Evolutionary conservation across 495 filamentous ascomycete genomes (phyloP).

Genomic region (Neurospora tetrasperma): DNA sequence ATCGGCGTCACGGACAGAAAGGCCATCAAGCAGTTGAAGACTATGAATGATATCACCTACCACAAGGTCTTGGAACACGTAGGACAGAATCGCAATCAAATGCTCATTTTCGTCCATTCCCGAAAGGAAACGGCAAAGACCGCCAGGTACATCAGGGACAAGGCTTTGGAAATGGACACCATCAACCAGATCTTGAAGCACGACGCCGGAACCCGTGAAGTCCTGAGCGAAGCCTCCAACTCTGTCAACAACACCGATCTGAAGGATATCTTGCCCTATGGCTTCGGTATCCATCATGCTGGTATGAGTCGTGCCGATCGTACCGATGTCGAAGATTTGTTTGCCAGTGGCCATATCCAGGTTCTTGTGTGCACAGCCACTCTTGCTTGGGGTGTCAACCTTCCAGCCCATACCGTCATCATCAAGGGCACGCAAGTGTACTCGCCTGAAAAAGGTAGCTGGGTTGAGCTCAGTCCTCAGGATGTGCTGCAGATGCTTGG

Average conservation of each 20-base stretch:
- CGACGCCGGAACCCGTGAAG: constrained; percentile 85
- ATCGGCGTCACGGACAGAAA: constrained; percentile 97
- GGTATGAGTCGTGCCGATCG: constrained; percentile 90
- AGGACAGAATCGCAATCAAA: constrained; percentile 80
- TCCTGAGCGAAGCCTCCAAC: constrained; percentile 75
- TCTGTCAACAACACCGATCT: constrained; percentile 75
- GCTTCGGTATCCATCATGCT: constrained; percentile 96
- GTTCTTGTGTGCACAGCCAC: constrained; percentile 97
- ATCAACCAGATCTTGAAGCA: constrained; percentile 92
- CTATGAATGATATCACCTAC: constrained; percentile 98
- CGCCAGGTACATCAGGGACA: constrained; percentile 89
- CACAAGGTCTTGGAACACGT: constrained; percentile 97
- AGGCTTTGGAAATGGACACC: constrained; percentile 88
- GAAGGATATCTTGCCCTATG: constrained; percentile 91
- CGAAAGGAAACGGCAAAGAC: constrained; percentile 97
- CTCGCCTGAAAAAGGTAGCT: constrained; percentile 96
- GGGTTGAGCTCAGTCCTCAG: constrained; percentile 95
- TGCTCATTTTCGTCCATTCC: constrained; percentile 98
- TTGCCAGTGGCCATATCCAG: constrained; percentile 80
- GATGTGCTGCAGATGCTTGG: constrained; percentile 99
- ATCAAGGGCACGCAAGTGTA: constrained; percentile 98
- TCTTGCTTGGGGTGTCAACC: constrained; percentile 90
- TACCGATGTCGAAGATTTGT: constrained; percentile 90
- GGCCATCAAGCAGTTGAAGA: constrained; percentile 97
- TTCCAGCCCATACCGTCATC: constrained; percentile 90